Percentiles rank a stretch among this genome's conserved stretches.
These are phyloP conservation scores for Brassica carinata DNA, from an alignment of 345 rosid species.

Conservation along the genomic window DNA sequence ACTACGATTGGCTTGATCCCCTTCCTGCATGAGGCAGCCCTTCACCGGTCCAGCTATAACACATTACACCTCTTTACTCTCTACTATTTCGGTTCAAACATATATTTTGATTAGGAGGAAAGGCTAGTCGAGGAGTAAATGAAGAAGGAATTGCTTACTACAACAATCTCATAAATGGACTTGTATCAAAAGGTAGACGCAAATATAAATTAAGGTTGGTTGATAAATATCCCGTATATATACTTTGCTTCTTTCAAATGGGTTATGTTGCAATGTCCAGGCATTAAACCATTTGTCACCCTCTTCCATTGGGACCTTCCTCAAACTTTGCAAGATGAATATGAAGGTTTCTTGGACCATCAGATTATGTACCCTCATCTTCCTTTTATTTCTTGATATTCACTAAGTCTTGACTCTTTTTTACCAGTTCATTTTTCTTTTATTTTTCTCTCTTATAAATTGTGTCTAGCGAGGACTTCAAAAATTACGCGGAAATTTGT, in stretches of 20 bases:
- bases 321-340: constrained; percentile 43
- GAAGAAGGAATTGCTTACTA: constrained; percentile 7
- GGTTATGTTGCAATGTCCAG: background rate
- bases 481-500: constrained; percentile 39
- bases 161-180: constrained; percentile 15
- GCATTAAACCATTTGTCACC: constrained; percentile 36
- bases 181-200: background rate
- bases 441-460: background rate
- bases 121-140: background rate
- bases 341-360: constrained; percentile 27
- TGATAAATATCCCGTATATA: background rate
- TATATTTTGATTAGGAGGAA: constrained; percentile 5
- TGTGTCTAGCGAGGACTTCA: constrained; percentile 42
- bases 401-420: background rate
- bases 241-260: constrained; percentile 2
- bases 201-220: background rate
- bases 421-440: background rate
- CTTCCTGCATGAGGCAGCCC: too few relatives aligned
- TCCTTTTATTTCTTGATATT: background rate
- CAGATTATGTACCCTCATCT: constrained; percentile 12
- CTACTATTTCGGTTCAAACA: too few relatives aligned
- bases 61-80: too few relatives aligned
- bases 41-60: too few relatives aligned
- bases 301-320: constrained; percentile 55
- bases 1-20: too few relatives aligned